phyloP scores from a whole-genome alignment of 2,329 filamentous ascomycete genomes.

The Epichloe uncinata region DNA sequence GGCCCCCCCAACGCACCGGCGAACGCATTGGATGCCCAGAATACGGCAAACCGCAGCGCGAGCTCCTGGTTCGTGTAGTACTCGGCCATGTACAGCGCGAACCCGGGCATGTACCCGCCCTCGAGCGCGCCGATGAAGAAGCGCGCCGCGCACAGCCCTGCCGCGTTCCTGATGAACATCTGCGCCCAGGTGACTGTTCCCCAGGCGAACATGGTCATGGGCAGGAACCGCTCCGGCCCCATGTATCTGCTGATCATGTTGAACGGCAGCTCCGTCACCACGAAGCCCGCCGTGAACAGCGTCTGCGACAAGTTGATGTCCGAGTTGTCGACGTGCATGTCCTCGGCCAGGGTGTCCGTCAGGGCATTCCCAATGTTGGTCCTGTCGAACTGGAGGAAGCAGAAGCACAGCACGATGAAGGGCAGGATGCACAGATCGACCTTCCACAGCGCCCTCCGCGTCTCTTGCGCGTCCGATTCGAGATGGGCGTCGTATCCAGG shows the following conservation, averaged over 20 bases:
- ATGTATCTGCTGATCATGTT: constrained; percentile 17
- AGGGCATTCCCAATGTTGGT: constrained; percentile 35
- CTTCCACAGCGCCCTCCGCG: constrained; percentile 10
- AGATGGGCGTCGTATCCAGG: constrained; percentile 13
- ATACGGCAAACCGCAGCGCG: constrained; percentile 15
- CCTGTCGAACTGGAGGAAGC: constrained; percentile 20
- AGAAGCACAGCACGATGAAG: constrained; percentile 18
- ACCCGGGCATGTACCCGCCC: constrained; percentile 20
- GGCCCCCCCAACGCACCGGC: constrained; percentile 16
- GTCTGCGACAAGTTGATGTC: constrained; percentile 40
- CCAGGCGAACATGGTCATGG: constrained; percentile 18
- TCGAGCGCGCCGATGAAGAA: constrained; percentile 19
- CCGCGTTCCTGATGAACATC: constrained; percentile 13
- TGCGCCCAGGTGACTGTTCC: constrained; percentile 17
- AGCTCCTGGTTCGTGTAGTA: constrained; percentile 19
- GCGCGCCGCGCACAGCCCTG: constrained; percentile 13
- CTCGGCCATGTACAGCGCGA: constrained; percentile 17
- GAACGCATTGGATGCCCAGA: constrained; percentile 18
- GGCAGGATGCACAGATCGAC: constrained; percentile 17
- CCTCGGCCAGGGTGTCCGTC: constrained; percentile 34
- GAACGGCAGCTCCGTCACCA: constrained; percentile 26
- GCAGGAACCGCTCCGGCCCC: constrained; percentile 16
- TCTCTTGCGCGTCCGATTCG: constrained; percentile 5
- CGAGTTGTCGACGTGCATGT: constrained; percentile 34
- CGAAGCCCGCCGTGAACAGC: constrained; percentile 34